These are phyloP conservation scores for Populus hybrid DNA, from an alignment of 441 rosid genomes.

Conservation along the genomic window DNA sequence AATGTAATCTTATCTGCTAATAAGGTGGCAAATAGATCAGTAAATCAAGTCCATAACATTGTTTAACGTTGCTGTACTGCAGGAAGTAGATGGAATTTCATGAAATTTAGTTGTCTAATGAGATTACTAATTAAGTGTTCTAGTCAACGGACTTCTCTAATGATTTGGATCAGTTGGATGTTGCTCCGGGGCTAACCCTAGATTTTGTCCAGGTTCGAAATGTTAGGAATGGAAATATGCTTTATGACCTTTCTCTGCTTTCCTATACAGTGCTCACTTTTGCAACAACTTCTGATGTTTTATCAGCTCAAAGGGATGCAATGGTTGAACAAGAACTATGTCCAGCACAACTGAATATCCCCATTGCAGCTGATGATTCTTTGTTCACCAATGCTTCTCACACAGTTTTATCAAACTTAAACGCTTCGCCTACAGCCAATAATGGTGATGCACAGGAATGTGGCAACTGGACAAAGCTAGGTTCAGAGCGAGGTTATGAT, in stretches of 20 bases:
- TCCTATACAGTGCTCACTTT: constrained; percentile 25
- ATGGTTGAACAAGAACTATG: constrained; percentile 27
- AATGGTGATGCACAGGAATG: constrained; percentile 24
- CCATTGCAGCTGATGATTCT: constrained; percentile 13
- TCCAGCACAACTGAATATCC: background rate
- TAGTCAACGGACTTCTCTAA: constrained; percentile 13
- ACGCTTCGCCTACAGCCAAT: constrained; percentile 14
- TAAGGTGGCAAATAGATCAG: background rate
- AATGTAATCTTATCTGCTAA: no score
- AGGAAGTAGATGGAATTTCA: background rate
- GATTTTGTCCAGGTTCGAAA: constrained; percentile 32
- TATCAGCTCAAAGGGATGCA: constrained; percentile 21
- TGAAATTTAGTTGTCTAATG: no score
- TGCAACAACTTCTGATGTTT: constrained; percentile 14
- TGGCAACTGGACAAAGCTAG: constrained; percentile 30
- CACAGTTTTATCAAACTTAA: constrained; percentile 14
- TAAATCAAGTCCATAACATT: no score
- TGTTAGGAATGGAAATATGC: constrained; percentile 18
- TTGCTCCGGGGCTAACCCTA: constrained; percentile 21
- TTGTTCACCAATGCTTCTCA: constrained; percentile 22
- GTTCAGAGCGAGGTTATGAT: constrained; percentile 34
- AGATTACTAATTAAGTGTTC: background rate
- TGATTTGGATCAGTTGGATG: constrained; percentile 24
- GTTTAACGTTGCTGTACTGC: background rate
- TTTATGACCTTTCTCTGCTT: constrained; percentile 19